Base-by-base conservation (phyloP, 768 basidiomycete genomes). In the Kwoniella dendrophila region DNA sequence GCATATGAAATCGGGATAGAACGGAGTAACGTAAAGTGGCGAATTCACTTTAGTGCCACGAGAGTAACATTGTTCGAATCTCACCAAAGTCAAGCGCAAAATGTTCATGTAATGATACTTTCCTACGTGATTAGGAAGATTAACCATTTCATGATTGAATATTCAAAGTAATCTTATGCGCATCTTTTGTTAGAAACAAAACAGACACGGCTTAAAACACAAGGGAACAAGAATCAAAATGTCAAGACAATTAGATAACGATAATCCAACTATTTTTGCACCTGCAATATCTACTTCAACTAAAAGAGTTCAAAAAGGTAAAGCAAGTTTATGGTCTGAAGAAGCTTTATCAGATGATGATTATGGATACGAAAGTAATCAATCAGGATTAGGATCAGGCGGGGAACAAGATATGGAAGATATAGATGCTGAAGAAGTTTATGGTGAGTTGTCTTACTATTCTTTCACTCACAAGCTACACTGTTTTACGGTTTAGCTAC, bases 371-470 rank as follows among this genome's bases (percentile, higher is more conserved):
- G 59, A 34, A 22, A 20, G 84, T 85, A 55, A 78, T 70, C 10
- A 67, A 84, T 0, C 82, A 81, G 4, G 88, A 92, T 68, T 84
- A 82, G 40, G 48, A 48, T 32, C 20, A 22, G 57, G 59, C 2
- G 30, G 41, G 26, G 40, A 51, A 18, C 63, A 66, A 26, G 70
- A 73, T 26, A 44, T 51, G 50, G 72, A 79, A 56, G 76, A 77
- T 44, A 95, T 98, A 55, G 93, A 98, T 81, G 85, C 86, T 67
- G 88, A 94, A 59, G 95, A 98, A 79, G 86, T 98, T 51, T 98
- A 89, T 72, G 95, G 94, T 95, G 51, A 55, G 81, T 64, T 20
- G 12, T 43, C 41, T 20, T 43, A n/a, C n/a, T n/a, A n/a, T n/a
- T n/a, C n/a, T n/a, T n/a, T n/a, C n/a, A n/a, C n/a, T n/a, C n/a